A percentile compares a stretch with the other conserved stretches of the same genome.
These are phyloP conservation scores for Nigrospora oryzae DNA, from an alignment of 2,329 filamentous ascomycete genomes.

Conservation along the genomic window DNA sequence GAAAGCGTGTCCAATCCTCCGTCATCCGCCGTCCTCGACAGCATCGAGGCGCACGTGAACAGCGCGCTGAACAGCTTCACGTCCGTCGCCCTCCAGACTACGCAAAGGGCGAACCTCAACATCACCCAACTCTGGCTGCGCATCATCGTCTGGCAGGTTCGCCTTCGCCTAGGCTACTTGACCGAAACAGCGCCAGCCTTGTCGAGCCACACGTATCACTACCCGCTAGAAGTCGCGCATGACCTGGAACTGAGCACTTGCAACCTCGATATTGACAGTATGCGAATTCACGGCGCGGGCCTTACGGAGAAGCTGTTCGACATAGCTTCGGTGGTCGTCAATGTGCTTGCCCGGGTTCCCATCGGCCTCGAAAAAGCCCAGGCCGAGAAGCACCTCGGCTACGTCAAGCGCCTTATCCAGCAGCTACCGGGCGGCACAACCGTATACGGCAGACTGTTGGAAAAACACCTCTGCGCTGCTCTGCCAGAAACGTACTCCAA, in stretches of 20 bases:
- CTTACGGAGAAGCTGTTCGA: constrained; percentile 39
- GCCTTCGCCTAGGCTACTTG: constrained; percentile 31
- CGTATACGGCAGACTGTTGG: constrained; percentile 28
- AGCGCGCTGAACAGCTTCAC: constrained; percentile 22
- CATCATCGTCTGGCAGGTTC: constrained; percentile 35
- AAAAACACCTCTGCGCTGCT: constrained; percentile 22
- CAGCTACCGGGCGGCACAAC: constrained; percentile 26
- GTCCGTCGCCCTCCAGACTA: constrained; percentile 25
- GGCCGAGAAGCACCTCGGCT: constrained; percentile 27
- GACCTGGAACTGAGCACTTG: constrained; percentile 28
- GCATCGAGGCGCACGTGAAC: constrained; percentile 26
- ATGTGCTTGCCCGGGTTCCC: constrained; percentile 34
- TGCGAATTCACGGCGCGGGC: constrained; percentile 33
- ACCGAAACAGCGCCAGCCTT: constrained; percentile 8
- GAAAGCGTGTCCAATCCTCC: constrained; percentile 23
- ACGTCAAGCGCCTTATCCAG: constrained; percentile 26
- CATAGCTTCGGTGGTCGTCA: constrained; percentile 32
- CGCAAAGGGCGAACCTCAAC: constrained; percentile 33
- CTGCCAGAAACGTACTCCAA: neutral
- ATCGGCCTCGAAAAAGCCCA: constrained; percentile 12
- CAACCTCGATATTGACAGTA: constrained; percentile 26
- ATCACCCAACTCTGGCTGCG: constrained; percentile 37
- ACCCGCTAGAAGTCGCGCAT: constrained; percentile 31
- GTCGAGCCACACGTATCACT: constrained; percentile 29
- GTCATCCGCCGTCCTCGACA: constrained; percentile 21